Evolutionary conservation across 176 grass and related monocot genomes (phyloP).

Genomic region (Lolium perenne): DNA sequence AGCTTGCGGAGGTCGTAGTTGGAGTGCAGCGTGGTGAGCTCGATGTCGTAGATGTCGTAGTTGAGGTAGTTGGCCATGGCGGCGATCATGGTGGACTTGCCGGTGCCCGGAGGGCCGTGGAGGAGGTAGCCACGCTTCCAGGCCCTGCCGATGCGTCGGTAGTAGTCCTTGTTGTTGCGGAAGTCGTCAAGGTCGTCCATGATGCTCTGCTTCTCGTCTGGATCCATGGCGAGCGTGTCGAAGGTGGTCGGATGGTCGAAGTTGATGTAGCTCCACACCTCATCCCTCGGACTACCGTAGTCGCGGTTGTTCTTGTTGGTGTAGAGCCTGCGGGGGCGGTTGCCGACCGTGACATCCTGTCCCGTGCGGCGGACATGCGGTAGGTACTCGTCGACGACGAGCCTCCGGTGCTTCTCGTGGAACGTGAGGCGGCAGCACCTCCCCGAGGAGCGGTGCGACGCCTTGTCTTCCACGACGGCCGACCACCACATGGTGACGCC

Average conservation of each 20-base stretch:
- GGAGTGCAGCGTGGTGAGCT: constrained; percentile 41
- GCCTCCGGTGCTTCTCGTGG: constrained; percentile 1
- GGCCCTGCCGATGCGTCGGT: constrained; percentile 46
- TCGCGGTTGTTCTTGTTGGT: background rate
- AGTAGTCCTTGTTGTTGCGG: constrained; percentile 44
- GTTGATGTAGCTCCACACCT: constrained; percentile 40
- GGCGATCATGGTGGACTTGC: constrained; percentile 66
- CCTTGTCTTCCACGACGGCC: background rate
- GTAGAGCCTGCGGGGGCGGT: background rate
- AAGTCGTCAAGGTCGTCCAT: constrained; percentile 35
- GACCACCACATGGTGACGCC: constrained; percentile 4
- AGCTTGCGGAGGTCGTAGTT: constrained; percentile 55
- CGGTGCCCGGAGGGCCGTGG: constrained; percentile 60
- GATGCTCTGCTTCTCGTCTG: constrained; percentile 33
- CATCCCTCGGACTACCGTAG: background rate
- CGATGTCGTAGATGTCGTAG: constrained; percentile 58
- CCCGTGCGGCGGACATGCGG: background rate
- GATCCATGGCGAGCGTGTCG: constrained; percentile 46
- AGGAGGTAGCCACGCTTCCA: constrained; percentile 70
- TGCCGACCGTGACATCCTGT: background rate
- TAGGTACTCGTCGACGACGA: background rate
- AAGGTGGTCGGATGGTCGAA: constrained; percentile 48
- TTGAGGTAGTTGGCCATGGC: constrained; percentile 62
- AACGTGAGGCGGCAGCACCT: background rate
- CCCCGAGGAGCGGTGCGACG: background rate